These are phyloP conservation scores for Paraleonurus japonicus DNA, from an alignment of 257 asterid genomes.

Conservation along the genomic window DNA sequence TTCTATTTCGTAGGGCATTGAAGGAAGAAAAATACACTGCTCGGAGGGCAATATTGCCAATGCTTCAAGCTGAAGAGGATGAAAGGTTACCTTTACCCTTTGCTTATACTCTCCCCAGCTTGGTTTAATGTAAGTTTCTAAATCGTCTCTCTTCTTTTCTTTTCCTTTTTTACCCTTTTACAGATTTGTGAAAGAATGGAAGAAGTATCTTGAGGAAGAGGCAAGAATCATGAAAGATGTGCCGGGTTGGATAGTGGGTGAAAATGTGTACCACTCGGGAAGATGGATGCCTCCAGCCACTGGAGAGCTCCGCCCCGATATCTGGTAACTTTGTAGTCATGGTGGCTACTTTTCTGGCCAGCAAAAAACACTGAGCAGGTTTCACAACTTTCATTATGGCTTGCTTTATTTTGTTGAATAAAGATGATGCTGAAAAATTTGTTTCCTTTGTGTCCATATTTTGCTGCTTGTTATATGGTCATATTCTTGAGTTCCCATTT, in stretches of 20 bases:
- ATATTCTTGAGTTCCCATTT: neutral
- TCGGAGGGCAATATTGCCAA: slow-evolving; percentile 28
- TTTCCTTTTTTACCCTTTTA: slow-evolving; percentile 14
- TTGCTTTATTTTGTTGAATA: slow-evolving; percentile 32
- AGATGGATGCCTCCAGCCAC: slow-evolving; percentile 98
- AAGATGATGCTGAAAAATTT: slow-evolving; percentile 38
- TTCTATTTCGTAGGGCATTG: slow-evolving; percentile 12
- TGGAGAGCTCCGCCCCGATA: slow-evolving; percentile 91
- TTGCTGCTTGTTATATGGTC: slow-evolving; percentile 1
- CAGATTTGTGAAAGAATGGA: slow-evolving; percentile 32
- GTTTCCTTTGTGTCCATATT: slow-evolving; percentile 15
- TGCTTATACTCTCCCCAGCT: neutral
- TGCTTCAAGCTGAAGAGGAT: slow-evolving; percentile 32
- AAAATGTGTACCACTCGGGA: slow-evolving; percentile 89
- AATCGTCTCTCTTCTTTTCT: neutral
- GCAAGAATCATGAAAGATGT: slow-evolving; percentile 94
- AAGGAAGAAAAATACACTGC: slow-evolving; percentile 32
- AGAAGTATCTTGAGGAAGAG: slow-evolving; percentile 75
- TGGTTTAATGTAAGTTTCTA: neutral
- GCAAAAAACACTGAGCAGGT: slow-evolving; percentile 33
- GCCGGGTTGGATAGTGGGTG: slow-evolving; percentile 97
- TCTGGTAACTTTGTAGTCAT: slow-evolving; percentile 75
- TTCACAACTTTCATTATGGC: slow-evolving; percentile 17
- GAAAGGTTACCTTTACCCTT: too few relatives aligned
- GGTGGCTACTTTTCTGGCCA: too few relatives aligned